Evolutionary conservation across 148 eudicot genomes (phyloP).

Genomic region (Pharnaceum exiguum): DNA sequence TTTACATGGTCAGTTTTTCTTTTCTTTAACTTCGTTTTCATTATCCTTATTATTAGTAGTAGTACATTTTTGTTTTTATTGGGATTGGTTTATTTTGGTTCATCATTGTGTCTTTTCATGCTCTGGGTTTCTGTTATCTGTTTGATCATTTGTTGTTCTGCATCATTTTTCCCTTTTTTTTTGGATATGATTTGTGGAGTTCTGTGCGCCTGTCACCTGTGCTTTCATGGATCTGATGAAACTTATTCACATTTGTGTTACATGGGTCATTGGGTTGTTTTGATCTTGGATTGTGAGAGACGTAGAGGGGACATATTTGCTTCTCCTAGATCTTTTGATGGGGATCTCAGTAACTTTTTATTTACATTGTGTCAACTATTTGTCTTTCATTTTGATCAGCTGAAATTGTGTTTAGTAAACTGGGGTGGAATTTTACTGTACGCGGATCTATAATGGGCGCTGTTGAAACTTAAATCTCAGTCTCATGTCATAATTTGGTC

Average conservation of each 20-base stretch:
- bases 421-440: neutral
- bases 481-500: slow-evolving; percentile 1
- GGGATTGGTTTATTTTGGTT: neutral
- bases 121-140: neutral
- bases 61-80: neutral
- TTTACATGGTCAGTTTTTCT: slow-evolving; percentile 59
- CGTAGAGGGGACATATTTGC: too few relatives aligned
- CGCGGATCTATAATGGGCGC: neutral
- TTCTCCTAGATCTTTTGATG: too few relatives aligned
- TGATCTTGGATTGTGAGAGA: too few relatives aligned
- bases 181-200: too few relatives aligned
- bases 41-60: neutral
- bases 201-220: too few relatives aligned
- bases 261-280: too few relatives aligned
- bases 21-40: neutral
- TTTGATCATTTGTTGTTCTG: slow-evolving; percentile 1
- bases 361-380: too few relatives aligned
- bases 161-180: too few relatives aligned
- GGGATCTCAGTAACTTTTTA: too few relatives aligned
- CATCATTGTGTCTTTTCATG: neutral
- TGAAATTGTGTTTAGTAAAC: neutral
- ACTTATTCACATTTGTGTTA: too few relatives aligned
- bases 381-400: too few relatives aligned
- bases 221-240: too few relatives aligned
- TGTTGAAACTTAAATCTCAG: neutral